phyloP scores from a whole-genome alignment of 768 basidiomycete genomes.

The Boletus vinaceobasis region DNA sequence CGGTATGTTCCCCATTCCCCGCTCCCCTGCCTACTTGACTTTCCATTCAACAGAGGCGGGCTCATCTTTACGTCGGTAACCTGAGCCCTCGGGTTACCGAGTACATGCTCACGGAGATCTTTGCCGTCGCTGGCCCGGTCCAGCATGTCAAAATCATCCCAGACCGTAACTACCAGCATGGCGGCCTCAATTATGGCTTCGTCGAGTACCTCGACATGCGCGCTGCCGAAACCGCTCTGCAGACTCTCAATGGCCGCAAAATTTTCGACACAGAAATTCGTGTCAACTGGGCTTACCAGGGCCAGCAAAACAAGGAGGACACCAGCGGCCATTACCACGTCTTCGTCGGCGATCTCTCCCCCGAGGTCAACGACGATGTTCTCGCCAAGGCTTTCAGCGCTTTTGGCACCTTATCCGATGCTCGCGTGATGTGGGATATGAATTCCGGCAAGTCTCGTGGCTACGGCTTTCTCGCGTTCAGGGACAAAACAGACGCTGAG shows the following conservation, averaged over 20 bases:
- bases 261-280: constrained; percentile 99
- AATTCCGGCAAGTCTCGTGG: constrained; percentile 98
- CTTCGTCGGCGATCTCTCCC: constrained; percentile 99
- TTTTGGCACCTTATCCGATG: constrained; percentile 95
- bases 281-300: constrained; percentile 99
- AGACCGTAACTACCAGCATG: constrained; percentile 98
- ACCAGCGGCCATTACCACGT: constrained; percentile 97
- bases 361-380: constrained; percentile 97
- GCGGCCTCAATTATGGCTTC: constrained; percentile 98
- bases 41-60: constrained; percentile 60
- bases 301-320: constrained; percentile 97
- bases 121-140: constrained; percentile 94
- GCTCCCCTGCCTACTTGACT: background rate
- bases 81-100: constrained; percentile 96
- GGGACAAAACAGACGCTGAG: constrained; percentile 98
- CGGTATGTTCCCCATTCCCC: constrained; percentile 45
- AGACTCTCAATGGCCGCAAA: constrained; percentile 97
- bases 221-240: constrained; percentile 96
- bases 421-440: constrained; percentile 99
- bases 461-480: constrained; percentile 97
- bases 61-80: constrained; percentile 99
- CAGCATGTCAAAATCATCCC: constrained; percentile 99
- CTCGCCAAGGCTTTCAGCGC: constrained; percentile 96
- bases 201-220: constrained; percentile 99
- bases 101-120: constrained; percentile 98